Base-by-base conservation (phyloP, 2,329 filamentous ascomycete genomes). In the Shiraia sp. region DNA sequence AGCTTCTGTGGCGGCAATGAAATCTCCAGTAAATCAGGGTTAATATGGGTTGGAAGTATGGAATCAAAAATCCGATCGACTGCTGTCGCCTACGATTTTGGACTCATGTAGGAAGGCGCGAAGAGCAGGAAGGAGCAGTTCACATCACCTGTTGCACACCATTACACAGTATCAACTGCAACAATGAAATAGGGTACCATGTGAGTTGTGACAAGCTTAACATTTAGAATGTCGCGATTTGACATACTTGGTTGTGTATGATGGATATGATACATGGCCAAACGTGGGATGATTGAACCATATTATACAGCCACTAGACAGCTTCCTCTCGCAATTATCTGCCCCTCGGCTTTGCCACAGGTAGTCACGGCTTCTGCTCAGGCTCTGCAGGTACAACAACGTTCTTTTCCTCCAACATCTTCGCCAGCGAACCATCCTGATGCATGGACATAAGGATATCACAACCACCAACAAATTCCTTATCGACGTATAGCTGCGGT, bases 361-460 rank as follows among this genome's bases (percentile, higher is more conserved):
- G 19, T 22, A 22, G 19, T 40, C 36, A 47, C n/a, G 60, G 52
- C 45, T 66, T 57, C 40, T 55, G 38, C 32, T 54, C 47, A 8
- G 39, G 44, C 43, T 62, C 61, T 15, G 53, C 58, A 25, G 83
- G 79, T 2, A 85, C 82, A 41, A 99, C 73, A n/a, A 97, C 88
- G 49, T 83, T 83, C 79, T 96, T 96, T 72, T 95, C 88, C 66
- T 95, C 89, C 35, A 99, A 77, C 68, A 97, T 72, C 78, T 95
- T 95, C 7, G 90, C 89, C 61, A 99, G 75, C 57, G 95, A 90
- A 19, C 93, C 93, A 65, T 89, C 95, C 74, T 96, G 88, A 75
- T 97, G 92, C 93, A 99, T 97, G 2, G 86, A 87, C 69, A 97
- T 86, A 59, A 99, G 72, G 53, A 99, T 99, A 71, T 99, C 93